Conservation (phyloP, 371 early-diverging fungal species). For the Dentiscutata heterogama region DNA sequence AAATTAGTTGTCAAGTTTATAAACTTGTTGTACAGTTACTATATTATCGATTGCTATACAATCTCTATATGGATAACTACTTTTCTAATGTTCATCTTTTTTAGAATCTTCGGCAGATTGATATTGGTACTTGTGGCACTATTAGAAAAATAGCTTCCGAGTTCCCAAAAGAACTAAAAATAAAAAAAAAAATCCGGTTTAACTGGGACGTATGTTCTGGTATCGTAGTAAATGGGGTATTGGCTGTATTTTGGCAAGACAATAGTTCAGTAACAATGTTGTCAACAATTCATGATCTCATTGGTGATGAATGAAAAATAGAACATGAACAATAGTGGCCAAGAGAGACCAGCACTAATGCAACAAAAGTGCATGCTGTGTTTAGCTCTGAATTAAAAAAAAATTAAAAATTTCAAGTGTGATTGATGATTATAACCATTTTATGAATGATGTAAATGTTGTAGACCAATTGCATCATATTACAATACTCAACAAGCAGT, state of each 20-base stretch:
- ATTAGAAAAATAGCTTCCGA: background rate
- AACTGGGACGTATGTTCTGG: conserved; percentile 2
- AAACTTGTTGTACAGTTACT: conserved; percentile 9
- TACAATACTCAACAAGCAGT: conserved; percentile 46
- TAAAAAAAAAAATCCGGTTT: conserved; percentile 4
- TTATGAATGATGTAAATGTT: conserved; percentile 50
- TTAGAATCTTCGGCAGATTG: conserved; percentile 17
- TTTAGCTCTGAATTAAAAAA: too few relatives aligned
- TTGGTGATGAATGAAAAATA: too few relatives aligned
- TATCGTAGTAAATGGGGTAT: conserved; percentile 34
- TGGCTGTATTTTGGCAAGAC: conserved; percentile 49
- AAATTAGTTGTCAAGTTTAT: background rate
- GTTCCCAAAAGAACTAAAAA: background rate
- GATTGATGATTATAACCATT: conserved; percentile 48
- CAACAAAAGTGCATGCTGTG: too few relatives aligned
- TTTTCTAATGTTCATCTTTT: conserved; percentile 43
- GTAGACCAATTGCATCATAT: conserved; percentile 49
- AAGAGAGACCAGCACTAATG: too few relatives aligned
- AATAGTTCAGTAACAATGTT: conserved; percentile 49
- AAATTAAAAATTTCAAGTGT: conserved; percentile 8
- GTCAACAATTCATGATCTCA: too few relatives aligned
- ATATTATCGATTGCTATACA: background rate
- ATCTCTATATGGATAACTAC: conserved; percentile 48
- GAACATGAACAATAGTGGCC: too few relatives aligned
- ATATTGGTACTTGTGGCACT: conserved; percentile 47